Base-by-base conservation (phyloP, 306 rosid genomes). In the Ochetophila trinervis region DNA sequence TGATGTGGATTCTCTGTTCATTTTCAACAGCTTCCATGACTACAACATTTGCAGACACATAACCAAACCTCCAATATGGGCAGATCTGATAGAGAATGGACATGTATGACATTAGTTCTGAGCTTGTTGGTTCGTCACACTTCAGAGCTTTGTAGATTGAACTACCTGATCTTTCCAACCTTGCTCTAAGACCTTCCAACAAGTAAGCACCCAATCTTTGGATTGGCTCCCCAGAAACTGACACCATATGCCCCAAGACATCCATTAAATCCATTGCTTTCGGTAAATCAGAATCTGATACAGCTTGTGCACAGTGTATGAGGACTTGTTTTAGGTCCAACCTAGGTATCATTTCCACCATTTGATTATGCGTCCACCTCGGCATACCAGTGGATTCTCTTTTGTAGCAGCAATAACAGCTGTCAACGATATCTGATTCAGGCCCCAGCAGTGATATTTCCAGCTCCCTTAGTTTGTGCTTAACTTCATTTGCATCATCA, bases 101-200 rank as follows among this genome's bases (percentile, higher is more conserved):
- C 99, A 94, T 94, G 76, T 78, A 88, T 17, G 77, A 84, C 90
- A 88, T 68, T 24, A 94, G 78, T 56, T 94, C 95, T 42, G 78
- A 70, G 80, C 96, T 70, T 47, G 95, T 73, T 11, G 99, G 99
- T 63, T 86, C 85, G 35, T 83, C 83, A 23, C 99, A 94, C 66
- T 78, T 86, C 51, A 93, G 70, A 48, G 88, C 49, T 52, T 78
- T 90, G 87, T 90, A 94, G 81, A 94, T 90, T 53, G 49, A 12
- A 67, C 90, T 90, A 56, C 99, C 99, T 6, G 99, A 90, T 61
- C 83, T 80, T 61, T 84, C 96, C 78, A 86, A 35, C 82, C 83
- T 86, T 30, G 99, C 99, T 80, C 85, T 78, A 15, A 94, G 85
- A 67, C 99, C 99, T 78, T 94, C 99, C 84, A 94, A 79, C 91